Evolutionary conservation across 2,329 filamentous ascomycete genomes (phyloP).

Genomic region (Trichocomaceae sp.): DNA sequence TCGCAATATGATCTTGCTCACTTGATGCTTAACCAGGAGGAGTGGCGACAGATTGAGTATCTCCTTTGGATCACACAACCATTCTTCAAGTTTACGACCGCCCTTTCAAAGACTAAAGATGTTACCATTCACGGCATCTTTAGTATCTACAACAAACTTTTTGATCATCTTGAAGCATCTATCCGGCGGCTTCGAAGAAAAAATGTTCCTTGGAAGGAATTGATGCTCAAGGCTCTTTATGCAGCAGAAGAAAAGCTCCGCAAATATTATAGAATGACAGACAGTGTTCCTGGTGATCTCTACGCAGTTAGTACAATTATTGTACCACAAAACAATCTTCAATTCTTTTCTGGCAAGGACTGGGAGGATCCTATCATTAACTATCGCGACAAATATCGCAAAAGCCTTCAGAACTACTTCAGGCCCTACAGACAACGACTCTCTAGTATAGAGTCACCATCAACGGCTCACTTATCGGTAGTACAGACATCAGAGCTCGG

Average conservation of each 20-base stretch:
- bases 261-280: slow-evolving; percentile 14
- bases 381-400: slow-evolving; percentile 2
- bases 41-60: slow-evolving; percentile 16
- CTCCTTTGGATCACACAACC: slow-evolving; percentile 17
- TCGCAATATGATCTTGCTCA: not conserved
- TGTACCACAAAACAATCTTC: slow-evolving; percentile 12
- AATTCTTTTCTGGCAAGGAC: slow-evolving; percentile 16
- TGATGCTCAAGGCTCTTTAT: slow-evolving; percentile 12
- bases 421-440: not conserved
- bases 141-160: slow-evolving; percentile 18
- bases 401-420: slow-evolving; percentile 10
- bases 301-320: slow-evolving; percentile 17
- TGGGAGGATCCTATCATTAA: slow-evolving; percentile 9
- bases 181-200: slow-evolving; percentile 13
- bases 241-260: slow-evolving; percentile 10
- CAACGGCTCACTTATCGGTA: not conserved
- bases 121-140: slow-evolving; percentile 16
- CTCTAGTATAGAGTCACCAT: not conserved
- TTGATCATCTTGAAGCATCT: slow-evolving; percentile 13
- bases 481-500: not conserved
- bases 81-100: slow-evolving; percentile 16
- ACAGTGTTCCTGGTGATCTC: slow-evolving; percentile 13
- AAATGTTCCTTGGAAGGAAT: slow-evolving; percentile 12
- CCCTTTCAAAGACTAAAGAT: slow-evolving; percentile 15
- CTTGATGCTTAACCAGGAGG: slow-evolving; percentile 9